These are phyloP conservation scores for Naganishia antarctica DNA, from an alignment of 768 basidiomycete species.

Conservation along the genomic window DNA sequence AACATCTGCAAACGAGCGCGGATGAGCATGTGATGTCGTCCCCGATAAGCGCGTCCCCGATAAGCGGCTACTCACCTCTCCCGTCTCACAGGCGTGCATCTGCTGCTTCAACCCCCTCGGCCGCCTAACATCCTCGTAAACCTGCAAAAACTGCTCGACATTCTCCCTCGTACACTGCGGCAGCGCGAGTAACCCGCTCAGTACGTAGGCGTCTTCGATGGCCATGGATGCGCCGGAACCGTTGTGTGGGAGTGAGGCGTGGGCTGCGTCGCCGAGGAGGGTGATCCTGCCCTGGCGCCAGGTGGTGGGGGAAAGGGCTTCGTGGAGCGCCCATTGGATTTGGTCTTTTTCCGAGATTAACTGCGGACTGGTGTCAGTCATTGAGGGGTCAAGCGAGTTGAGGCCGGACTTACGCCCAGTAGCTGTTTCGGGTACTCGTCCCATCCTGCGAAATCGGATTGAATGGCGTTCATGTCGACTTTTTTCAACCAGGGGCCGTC, in stretches of 20 bases:
- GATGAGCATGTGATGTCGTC: too few species aligned
- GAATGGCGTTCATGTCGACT: slow-evolving; percentile 11
- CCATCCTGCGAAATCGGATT: slow-evolving; percentile 24
- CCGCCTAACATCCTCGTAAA: slow-evolving; percentile 20
- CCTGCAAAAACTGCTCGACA: slow-evolving; percentile 23
- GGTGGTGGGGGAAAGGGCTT: slow-evolving; percentile 17
- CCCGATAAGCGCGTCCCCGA: too few species aligned
- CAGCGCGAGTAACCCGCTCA: slow-evolving; percentile 9
- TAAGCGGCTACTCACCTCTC: too few species aligned
- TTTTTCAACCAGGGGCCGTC: slow-evolving; percentile 24
- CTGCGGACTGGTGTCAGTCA: not conserved
- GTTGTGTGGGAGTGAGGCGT: slow-evolving; percentile 23
- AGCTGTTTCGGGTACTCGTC: slow-evolving; percentile 15
- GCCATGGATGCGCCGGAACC: slow-evolving; percentile 24
- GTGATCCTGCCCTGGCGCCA: slow-evolving; percentile 22
- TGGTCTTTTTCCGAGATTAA: slow-evolving; percentile 18
- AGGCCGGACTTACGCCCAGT: not conserved
- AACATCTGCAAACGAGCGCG: slow-evolving; percentile 12
- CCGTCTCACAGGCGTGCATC: slow-evolving; percentile 26
- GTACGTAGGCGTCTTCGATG: slow-evolving; percentile 27
- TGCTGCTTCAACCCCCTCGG: slow-evolving; percentile 17
- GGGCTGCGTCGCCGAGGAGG: slow-evolving; percentile 21
- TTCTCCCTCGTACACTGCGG: slow-evolving; percentile 16
- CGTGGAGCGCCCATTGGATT: slow-evolving; percentile 26
- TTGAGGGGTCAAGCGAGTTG: not conserved